Evolutionary conservation across 441 rosid species (phyloP).

Genomic region (Croton setiger): DNA sequence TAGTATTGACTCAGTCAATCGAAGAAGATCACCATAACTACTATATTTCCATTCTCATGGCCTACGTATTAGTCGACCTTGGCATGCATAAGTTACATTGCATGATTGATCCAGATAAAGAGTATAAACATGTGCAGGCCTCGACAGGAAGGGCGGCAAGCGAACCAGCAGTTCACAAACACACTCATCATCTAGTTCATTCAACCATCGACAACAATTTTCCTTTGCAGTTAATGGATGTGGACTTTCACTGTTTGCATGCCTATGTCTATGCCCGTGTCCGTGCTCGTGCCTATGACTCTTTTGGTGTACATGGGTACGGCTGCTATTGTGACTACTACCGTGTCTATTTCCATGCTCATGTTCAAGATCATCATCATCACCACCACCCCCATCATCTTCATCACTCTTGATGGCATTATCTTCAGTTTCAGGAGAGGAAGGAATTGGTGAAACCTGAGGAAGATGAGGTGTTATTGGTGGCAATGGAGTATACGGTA

Average conservation of each 20-base stretch:
- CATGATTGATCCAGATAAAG: constrained; percentile 40
- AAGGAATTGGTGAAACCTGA: constrained; percentile 22
- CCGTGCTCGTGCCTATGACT: constrained; percentile 19
- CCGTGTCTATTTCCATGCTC: not conserved
- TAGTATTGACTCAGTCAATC: not conserved
- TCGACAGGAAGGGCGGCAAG: constrained; percentile 51
- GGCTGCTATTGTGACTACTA: constrained; percentile 2
- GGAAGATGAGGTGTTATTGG: constrained; percentile 4
- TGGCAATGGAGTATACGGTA: constrained; percentile 25
- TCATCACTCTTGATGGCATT: not conserved
- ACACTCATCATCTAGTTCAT: constrained; percentile 48
- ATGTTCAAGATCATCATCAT: constrained; percentile 11
- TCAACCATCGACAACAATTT: constrained; percentile 61
- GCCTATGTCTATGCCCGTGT: constrained; percentile 15
- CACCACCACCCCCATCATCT: not conserved
- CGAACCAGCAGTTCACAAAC: constrained; percentile 49
- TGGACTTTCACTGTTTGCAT: not conserved
- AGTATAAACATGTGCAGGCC: constrained; percentile 44
- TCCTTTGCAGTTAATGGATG: constrained; percentile 23
- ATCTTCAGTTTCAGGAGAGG: constrained; percentile 16
- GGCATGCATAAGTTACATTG: constrained; percentile 41
- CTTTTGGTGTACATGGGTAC: constrained; percentile 7
- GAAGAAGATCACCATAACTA: not conserved
- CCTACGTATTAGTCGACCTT: constrained; percentile 26
- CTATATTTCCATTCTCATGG: constrained; percentile 17